These are phyloP conservation scores for Apophysomyces sp. DNA, from an alignment of 371 early-diverging fungal species.

Conservation along the genomic window DNA sequence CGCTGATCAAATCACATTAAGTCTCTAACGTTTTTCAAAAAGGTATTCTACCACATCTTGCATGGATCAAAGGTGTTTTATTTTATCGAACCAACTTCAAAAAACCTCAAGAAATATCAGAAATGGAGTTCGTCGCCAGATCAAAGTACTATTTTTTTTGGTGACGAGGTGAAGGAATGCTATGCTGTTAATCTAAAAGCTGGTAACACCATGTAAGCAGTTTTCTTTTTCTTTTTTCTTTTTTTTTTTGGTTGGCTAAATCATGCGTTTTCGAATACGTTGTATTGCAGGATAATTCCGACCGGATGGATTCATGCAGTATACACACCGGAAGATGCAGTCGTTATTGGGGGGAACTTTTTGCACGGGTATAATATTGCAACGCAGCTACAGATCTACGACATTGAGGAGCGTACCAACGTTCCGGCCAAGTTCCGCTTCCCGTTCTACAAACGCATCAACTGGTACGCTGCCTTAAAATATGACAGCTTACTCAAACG, in stretches of 20 bases:
- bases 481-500: slow-evolving; percentile 25
- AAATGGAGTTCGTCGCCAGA: slow-evolving; percentile 86
- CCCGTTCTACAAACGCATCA: slow-evolving; percentile 78
- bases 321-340: slow-evolving; percentile 79
- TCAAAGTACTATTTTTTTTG: slow-evolving; percentile 76
- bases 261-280: not conserved
- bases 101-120: slow-evolving; percentile 83
- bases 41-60: slow-evolving; percentile 83
- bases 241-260: too few species aligned
- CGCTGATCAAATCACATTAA: slow-evolving; percentile 14
- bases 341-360: slow-evolving; percentile 95
- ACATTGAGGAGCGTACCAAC: slow-evolving; percentile 75
- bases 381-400: slow-evolving; percentile 65
- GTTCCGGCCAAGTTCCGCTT: slow-evolving; percentile 85
- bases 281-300: slow-evolving; percentile 74
- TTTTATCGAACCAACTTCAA: slow-evolving; percentile 81
- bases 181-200: slow-evolving; percentile 65
- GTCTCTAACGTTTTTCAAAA: slow-evolving; percentile 19
- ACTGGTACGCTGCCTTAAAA: slow-evolving; percentile 68
- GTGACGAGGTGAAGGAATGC: slow-evolving; percentile 75
- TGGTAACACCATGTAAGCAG: slow-evolving; percentile 81
- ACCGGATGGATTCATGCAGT: slow-evolving; percentile 97
- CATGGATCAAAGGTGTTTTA: slow-evolving; percentile 86
- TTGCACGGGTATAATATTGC: slow-evolving; percentile 74
- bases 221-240: too few species aligned